Base-by-base conservation (phyloP, 306 rosid genomes). In the Oemleria cerasiformis region DNA sequence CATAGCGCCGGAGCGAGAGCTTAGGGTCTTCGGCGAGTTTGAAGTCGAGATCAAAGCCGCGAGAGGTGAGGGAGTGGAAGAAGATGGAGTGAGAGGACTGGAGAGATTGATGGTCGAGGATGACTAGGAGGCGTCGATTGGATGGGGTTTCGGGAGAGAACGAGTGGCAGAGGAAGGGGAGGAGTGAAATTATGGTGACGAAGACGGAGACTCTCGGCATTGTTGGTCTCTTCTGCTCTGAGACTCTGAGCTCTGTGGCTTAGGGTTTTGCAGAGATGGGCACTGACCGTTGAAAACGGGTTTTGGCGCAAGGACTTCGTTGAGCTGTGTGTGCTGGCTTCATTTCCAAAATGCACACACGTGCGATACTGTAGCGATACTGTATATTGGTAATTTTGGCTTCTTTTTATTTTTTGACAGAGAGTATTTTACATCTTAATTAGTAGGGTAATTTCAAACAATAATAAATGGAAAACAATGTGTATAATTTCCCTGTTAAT, bases 31-130 rank as follows among this genome's bases (percentile, higher is more conserved):
- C 61, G 0, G 38, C 17, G 4, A 56, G 61, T 4, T 56, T 56
- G 61, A 56, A 56, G 38, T 56, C 9, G 9, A 56, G 61, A 56
- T 21, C 38, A 0, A 5, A 56, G 16, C 8, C 17, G 9, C 17
- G 17, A 16, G 61, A 56, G 61, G 5, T 21, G 38, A 21, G 38
- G 14, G 38, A 21, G 38, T 21, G 38, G 38, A 56, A 56, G 17
- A 56, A 21, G 38, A 11, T 11, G 17, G 38, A 56, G 2, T 21
- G 38, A 11, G 61, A 56, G 36, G 61, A 56, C 14, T 56, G 38
- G 85, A 87, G 14, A 47, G 92, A 87, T 50, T 85, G 80, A 71
- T 88, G 90, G 43, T 91, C 96, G 64, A 91, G 90, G 61, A 88
- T 67, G 44, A 91, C 96, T 17, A 87, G 96, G 69, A 88, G 54